These are phyloP conservation scores for Acanthamoeba lenticulata DNA, from an alignment of 208 protist genomes.

Conservation along the genomic window DNA sequence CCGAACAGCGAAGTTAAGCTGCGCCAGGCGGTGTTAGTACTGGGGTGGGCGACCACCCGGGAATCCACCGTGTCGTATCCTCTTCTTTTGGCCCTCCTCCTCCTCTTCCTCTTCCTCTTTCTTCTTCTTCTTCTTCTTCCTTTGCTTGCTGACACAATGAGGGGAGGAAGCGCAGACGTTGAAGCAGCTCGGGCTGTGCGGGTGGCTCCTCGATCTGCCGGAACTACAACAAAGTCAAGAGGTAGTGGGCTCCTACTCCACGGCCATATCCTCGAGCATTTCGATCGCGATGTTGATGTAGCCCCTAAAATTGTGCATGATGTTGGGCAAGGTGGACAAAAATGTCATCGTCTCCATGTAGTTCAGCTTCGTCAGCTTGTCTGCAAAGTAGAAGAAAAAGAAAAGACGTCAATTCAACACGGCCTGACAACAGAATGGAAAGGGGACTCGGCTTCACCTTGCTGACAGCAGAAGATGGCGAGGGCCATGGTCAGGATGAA, in stretches of 20 bases:
- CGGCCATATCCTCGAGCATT: constrained; percentile 41
- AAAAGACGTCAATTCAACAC: neutral
- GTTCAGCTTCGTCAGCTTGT: constrained; percentile 13
- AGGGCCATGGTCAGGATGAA: constrained; percentile 51
- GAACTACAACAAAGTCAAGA: neutral
- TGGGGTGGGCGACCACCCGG: too few species aligned
- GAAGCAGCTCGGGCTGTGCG: too few species aligned
- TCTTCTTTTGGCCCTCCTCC: too few species aligned
- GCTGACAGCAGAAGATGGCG: constrained; percentile 26
- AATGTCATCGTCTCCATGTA: constrained; percentile 47
- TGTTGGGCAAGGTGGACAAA: neutral
- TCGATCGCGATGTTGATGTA: constrained; percentile 46
- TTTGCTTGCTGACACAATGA: too few species aligned
- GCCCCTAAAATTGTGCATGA: constrained; percentile 1
- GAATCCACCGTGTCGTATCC: too few species aligned
- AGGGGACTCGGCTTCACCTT: neutral
- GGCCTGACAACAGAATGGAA: neutral
- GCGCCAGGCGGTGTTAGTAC: too few species aligned
- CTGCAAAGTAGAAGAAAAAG: neutral
- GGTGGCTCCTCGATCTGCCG: too few species aligned
- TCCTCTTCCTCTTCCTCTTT: too few species aligned
- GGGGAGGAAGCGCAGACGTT: too few species aligned
- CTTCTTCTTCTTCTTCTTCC: too few species aligned
- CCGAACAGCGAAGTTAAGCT: too few species aligned
- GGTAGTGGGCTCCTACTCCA: neutral